A percentile compares a stretch with the other conserved stretches of the same genome.
phyloP scores from a whole-genome alignment of 345 rosid genomes.

The Eucalyptus curtisii region DNA sequence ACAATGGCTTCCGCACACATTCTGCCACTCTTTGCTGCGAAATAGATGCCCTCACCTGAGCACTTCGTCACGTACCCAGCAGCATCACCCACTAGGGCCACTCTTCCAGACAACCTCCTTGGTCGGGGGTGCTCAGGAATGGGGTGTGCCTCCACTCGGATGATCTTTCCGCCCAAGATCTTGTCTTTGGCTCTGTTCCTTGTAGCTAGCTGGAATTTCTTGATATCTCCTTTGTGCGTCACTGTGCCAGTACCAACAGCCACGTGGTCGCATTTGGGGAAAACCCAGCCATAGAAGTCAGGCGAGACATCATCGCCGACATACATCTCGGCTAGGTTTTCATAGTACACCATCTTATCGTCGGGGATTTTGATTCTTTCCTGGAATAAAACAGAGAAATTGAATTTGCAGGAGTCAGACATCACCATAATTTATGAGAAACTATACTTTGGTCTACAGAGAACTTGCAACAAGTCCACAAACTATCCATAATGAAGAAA shows the following conservation, averaged over 20 bases:
- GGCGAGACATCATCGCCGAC: constrained; percentile 96
- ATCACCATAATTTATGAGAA: not conserved
- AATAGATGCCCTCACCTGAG: constrained; percentile 87
- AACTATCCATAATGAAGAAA: not conserved
- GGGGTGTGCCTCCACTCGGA: constrained; percentile 88
- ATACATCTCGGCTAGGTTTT: constrained; percentile 88
- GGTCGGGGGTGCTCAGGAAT: constrained; percentile 91
- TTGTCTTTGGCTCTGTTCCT: constrained; percentile 86
- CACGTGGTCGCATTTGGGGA: constrained; percentile 95
- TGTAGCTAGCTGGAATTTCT: constrained; percentile 80
- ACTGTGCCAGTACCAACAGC: constrained; percentile 95
- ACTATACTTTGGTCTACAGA: not conserved
- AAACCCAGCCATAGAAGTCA: constrained; percentile 93
- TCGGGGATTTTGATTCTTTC: constrained; percentile 77
- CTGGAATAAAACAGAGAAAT: constrained; percentile 15
- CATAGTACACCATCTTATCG: constrained; percentile 83
- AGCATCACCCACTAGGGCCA: constrained; percentile 79
- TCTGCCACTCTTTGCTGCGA: constrained; percentile 91
- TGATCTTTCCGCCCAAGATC: constrained; percentile 82
- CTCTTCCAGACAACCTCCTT: constrained; percentile 50
- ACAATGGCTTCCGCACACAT: constrained; percentile 92
- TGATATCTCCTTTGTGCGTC: constrained; percentile 88
- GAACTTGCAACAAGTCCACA: not conserved
- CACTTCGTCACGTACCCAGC: constrained; percentile 93
- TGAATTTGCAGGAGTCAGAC: not conserved